phyloP scores from a whole-genome alignment of 2,329 filamentous ascomycete species.

The Akanthomyces uredinophilus region DNA sequence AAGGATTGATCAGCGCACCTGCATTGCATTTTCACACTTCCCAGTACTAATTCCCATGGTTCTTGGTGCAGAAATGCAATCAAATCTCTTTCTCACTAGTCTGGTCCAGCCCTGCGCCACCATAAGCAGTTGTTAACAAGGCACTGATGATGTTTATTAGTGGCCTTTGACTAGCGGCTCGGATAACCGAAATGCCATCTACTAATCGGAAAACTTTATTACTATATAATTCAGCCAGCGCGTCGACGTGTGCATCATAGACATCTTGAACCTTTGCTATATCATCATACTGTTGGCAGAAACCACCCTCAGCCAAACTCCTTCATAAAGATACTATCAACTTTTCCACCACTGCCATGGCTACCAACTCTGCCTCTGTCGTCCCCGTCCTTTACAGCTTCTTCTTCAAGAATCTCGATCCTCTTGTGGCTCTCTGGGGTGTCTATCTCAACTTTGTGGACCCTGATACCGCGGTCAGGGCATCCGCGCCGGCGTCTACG shows the following conservation, averaged over 20 bases:
- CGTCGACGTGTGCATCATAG: background rate
- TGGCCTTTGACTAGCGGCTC: background rate
- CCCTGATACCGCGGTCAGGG: conserved; percentile 14
- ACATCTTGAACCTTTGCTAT: background rate
- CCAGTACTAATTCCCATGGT: no score
- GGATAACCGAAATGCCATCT: background rate
- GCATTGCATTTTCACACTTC: no score
- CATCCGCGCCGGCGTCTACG: conserved; percentile 14
- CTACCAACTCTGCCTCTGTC: conserved; percentile 5
- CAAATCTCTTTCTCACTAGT: background rate
- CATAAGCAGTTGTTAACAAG: conserved; percentile 4
- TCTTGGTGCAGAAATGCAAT: no score
- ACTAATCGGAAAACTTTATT: background rate
- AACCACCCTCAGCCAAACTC: background rate
- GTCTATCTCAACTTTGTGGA: conserved; percentile 20
- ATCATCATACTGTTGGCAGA: background rate
- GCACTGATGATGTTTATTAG: no score
- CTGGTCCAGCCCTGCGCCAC: background rate
- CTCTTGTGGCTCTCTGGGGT: conserved; percentile 19
- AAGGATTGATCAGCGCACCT: no score
- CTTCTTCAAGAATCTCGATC: conserved; percentile 22
- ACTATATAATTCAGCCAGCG: background rate
- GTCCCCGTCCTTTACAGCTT: conserved; percentile 17
- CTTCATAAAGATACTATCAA: background rate
- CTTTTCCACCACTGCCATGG: background rate